phyloP scores from a whole-genome alignment of 2,329 filamentous ascomycete species.

The Beauveria sp. region DNA sequence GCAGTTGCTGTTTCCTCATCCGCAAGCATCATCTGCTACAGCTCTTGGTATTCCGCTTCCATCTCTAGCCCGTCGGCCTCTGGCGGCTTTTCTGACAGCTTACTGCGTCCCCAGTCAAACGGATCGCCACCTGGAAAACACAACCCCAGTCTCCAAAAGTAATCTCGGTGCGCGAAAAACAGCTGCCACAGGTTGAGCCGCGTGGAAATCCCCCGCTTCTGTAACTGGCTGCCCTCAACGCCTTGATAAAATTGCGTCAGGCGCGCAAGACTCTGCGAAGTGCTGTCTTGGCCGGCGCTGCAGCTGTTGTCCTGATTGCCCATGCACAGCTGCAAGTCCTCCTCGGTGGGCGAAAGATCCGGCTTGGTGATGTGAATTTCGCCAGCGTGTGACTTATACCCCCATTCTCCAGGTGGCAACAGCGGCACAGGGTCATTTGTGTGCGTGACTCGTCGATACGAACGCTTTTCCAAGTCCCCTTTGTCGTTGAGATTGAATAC shows the following conservation, averaged over 20 bases:
- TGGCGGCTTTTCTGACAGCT: slow-evolving; percentile 22
- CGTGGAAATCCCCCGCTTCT: slow-evolving; percentile 43
- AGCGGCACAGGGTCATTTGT: slow-evolving; percentile 80
- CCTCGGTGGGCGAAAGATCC: slow-evolving; percentile 57
- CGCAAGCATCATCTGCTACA: slow-evolving; percentile 21
- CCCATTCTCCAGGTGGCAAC: slow-evolving; percentile 81
- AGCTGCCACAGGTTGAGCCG: slow-evolving; percentile 80
- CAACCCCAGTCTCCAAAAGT: slow-evolving; percentile 88
- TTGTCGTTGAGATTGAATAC: slow-evolving; percentile 38
- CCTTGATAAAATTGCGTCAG: slow-evolving; percentile 18
- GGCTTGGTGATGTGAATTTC: slow-evolving; percentile 79
- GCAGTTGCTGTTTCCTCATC: slow-evolving; percentile 2
- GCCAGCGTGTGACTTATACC: slow-evolving; percentile 74
- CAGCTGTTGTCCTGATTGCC: slow-evolving; percentile 67
- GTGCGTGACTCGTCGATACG: slow-evolving; percentile 78
- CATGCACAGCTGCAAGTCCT: slow-evolving; percentile 63
- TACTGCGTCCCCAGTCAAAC: slow-evolving; percentile 51
- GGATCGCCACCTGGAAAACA: slow-evolving; percentile 78
- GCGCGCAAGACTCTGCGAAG: slow-evolving; percentile 19
- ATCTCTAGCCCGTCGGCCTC: slow-evolving; percentile 17
- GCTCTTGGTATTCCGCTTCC: slow-evolving; percentile 29
- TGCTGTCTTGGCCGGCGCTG: slow-evolving; percentile 52
- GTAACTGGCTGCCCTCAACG: slow-evolving; percentile 12
- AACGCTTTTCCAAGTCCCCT: slow-evolving; percentile 22
- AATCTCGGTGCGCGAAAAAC: slow-evolving; percentile 90